Evolutionary conservation across 192 early-diverging fungal genomes (phyloP), one percentile per base, ranked within the genome.

Genomic region (Kickxella alabastrina): DNA sequence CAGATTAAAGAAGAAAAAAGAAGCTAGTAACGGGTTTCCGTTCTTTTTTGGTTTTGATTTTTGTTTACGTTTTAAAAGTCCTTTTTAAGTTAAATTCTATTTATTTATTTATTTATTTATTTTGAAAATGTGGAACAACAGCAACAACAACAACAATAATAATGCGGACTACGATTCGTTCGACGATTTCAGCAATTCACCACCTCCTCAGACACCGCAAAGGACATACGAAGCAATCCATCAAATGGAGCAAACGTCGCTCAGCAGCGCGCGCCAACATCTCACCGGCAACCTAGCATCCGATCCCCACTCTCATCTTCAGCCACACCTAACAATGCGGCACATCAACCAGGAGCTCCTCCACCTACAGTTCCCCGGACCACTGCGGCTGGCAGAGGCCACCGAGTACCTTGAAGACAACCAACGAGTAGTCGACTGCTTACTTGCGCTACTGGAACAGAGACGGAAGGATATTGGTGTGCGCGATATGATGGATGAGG

Each of bases 271-370:
- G 3, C 52, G 62, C 22, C 49, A 59, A n/a, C 55, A 43, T 23
- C 23, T 21, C 9, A 15, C 24, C 17, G 35, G 37, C 17, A 46
- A 31, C 17, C 6, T 34, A 10, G 63, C n/a, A n/a, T n/a, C n/a
- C n/a, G n/a, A n/a, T n/a, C n/a, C n/a, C n/a, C n/a, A n/a, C n/a
- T n/a, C n/a, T n/a, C n/a, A n/a, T n/a, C n/a, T n/a, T n/a, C n/a
- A 75, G 44, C 73, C 73, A 8, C 62, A 76, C 24, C 52, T 62
- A 1, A 35, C 49, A 0, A 45, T 78, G 36, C 76, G 73, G 36
- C 52, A 59, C 24, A 65, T 78, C 35, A 78, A 73, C 46, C 65
- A 65, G 14, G 76, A 78, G 52, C 57, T 78, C 24, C 65, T 72
- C 60, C 65, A 66, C 23, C 50, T 61, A 10, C 69, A 69, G 3